Evolutionary conservation across 331 rosid species (phyloP).

Genomic region (Cucumis variabilis): DNA sequence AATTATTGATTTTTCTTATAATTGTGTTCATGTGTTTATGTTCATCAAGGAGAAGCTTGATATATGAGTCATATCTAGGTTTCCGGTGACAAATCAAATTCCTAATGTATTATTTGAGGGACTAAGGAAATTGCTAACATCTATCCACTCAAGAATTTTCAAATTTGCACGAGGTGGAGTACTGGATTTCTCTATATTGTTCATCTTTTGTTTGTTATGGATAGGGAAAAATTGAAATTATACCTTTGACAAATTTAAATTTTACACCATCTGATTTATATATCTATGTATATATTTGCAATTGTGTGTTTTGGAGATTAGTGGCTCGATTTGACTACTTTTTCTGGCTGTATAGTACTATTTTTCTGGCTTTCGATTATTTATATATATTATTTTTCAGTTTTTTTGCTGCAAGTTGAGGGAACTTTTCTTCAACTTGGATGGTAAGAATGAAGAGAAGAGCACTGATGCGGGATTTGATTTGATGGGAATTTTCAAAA

Average conservation of each 20-base stretch:
- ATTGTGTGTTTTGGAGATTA: not conserved
- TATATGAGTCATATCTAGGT: not conserved
- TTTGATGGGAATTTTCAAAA: not conserved
- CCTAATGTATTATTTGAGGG: not conserved
- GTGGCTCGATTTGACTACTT: not conserved
- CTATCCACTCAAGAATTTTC: not conserved
- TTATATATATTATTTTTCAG: no score
- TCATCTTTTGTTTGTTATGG: not conserved
- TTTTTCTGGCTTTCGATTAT: no score
- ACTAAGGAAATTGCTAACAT: not conserved
- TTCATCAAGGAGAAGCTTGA: not conserved
- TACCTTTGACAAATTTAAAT: not conserved
- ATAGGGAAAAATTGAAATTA: not conserved
- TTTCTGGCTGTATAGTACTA: not conserved
- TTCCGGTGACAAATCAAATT: not conserved
- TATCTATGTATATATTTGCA: not conserved
- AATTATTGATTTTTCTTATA: not conserved
- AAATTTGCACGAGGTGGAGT: constrained; percentile 6
- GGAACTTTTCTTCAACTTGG: not conserved
- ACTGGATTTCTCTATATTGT: not conserved
- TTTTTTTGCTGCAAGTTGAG: constrained; percentile 26
- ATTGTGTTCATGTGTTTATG: not conserved
- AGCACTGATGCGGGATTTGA: constrained; percentile 15
- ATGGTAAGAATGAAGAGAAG: not conserved
- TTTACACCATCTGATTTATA: not conserved